Evolutionary conservation across 2,329 filamentous ascomycete genomes (phyloP), one percentile per base, ranked within the genome.

Genomic region (Cladosporium sphaerospermum): DNA sequence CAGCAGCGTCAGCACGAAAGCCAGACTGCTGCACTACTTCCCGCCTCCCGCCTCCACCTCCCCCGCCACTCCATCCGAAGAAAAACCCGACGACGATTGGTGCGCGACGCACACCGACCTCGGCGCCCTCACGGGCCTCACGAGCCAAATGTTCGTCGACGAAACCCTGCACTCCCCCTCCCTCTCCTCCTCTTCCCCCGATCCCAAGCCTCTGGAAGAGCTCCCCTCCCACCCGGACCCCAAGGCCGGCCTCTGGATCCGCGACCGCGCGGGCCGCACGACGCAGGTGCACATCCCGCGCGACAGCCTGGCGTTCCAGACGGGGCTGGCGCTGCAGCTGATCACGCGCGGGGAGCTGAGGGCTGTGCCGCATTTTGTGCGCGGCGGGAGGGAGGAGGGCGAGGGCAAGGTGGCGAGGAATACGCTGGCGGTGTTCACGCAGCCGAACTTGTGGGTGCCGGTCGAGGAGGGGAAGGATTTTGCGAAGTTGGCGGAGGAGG

Each of bases 261-360:
- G 87, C 68, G 92, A 90, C 31, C 85, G 93, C 42, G 82, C 83
- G 0, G 90, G 89, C 2, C 76, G 85, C 55, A 85, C 88, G 1
- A 86, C 91, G n/a, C 93, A 97, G 71, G 89, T 97, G 61, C 84
- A 85, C 66, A 96, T 99, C 59, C 93, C 92, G 1, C 79, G 84
- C 40, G 90, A 95, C 67, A 93, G 89, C 69, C 85, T 99, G 46
- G 93, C 89, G 0, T 99, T 99, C 68, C 92, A 99, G 75, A 99
- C 92, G 0, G 93, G 92, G 2, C 89, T 96, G 73, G 86, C 92
- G 1, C 75, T 99, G 47, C 86, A 97, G 72, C 78, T 89, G 54
- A 96, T 99, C 67, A 97, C 92, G 0, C 76, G 80, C n/a, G 93
- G 93, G 9, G 84, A 82, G 64, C 96, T 99, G 76, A 89, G 86